phyloP scores from a whole-genome alignment of 2,329 filamentous ascomycete species.

The Botrytis fragariae region DNA sequence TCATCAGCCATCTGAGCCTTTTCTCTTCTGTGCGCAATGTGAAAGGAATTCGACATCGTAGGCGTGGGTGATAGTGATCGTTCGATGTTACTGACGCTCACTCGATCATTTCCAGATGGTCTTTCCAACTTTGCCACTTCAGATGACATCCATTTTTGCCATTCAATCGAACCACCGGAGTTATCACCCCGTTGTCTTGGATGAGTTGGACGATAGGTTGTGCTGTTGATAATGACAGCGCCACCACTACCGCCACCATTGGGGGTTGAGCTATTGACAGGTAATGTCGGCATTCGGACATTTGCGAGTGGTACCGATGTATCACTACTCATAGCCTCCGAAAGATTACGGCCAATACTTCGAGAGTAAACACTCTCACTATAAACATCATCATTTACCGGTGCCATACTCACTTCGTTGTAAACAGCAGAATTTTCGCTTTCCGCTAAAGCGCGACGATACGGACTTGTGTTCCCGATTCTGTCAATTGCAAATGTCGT shows the following conservation, averaged over 20 bases:
- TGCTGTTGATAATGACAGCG: constrained; percentile 39
- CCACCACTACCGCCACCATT: constrained; percentile 37
- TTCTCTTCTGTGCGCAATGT: constrained; percentile 48
- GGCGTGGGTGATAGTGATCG: constrained; percentile 26
- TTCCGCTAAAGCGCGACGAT: constrained; percentile 47
- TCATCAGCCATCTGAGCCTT: constrained; percentile 49
- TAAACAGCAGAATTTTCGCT: constrained; percentile 21
- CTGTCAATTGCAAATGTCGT: constrained; percentile 52
- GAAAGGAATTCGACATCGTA: constrained; percentile 35
- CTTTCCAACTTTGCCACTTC: constrained; percentile 50
- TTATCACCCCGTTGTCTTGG: constrained; percentile 41
- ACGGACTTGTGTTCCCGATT: constrained; percentile 55
- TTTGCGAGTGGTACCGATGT: constrained; percentile 12
- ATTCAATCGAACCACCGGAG: constrained; percentile 50
- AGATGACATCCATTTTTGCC: constrained; percentile 55
- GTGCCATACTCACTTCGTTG: neutral
- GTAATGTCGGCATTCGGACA: constrained; percentile 27
- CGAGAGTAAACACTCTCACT: constrained; percentile 39
- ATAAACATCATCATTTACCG: constrained; percentile 26
- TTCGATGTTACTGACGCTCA: constrained; percentile 29
- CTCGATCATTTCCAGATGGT: constrained; percentile 29
- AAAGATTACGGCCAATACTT: constrained; percentile 34
- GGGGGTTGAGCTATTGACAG: constrained; percentile 9
- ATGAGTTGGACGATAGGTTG: constrained; percentile 36
- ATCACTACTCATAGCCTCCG: constrained; percentile 18